These are phyloP conservation scores for Blastocystis sp. DNA, from an alignment of 352 stramenopile genomes.

Conservation along the genomic window DNA sequence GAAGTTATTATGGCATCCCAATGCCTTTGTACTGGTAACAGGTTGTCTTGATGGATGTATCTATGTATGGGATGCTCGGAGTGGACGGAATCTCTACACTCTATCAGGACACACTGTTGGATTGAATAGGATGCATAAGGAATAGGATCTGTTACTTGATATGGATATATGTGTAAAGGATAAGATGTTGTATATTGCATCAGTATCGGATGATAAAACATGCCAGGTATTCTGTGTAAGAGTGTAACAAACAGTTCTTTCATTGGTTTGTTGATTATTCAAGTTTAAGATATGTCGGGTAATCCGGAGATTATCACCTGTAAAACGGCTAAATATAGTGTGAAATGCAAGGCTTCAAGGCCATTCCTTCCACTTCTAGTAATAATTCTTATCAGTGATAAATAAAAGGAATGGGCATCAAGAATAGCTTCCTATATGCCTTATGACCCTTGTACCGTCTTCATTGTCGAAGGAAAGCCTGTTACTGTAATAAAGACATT, in stretches of 20 bases:
- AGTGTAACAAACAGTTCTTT: neutral
- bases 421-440: neutral
- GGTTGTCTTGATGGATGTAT: constrained; percentile 50
- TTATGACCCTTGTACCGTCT: neutral
- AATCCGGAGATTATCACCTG: neutral
- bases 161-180: constrained; percentile 52
- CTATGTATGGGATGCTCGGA: constrained; percentile 48
- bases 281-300: neutral
- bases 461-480: neutral
- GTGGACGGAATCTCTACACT: constrained; percentile 10
- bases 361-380: neutral
- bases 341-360: neutral
- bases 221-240: constrained; percentile 35
- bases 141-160: constrained; percentile 37
- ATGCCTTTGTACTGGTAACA: constrained; percentile 37
- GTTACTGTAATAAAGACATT: neutral
- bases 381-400: neutral
- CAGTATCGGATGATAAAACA: constrained; percentile 49
- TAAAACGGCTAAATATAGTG: neutral
- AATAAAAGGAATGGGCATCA: neutral
- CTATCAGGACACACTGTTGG: constrained; percentile 25
- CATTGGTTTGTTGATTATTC: no score
- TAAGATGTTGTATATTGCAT: constrained; percentile 44
- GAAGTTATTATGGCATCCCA: constrained; percentile 36
- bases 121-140: neutral